Base-by-base conservation (phyloP, 1,139 yeast species). In the Diutina rugosa region DNA sequence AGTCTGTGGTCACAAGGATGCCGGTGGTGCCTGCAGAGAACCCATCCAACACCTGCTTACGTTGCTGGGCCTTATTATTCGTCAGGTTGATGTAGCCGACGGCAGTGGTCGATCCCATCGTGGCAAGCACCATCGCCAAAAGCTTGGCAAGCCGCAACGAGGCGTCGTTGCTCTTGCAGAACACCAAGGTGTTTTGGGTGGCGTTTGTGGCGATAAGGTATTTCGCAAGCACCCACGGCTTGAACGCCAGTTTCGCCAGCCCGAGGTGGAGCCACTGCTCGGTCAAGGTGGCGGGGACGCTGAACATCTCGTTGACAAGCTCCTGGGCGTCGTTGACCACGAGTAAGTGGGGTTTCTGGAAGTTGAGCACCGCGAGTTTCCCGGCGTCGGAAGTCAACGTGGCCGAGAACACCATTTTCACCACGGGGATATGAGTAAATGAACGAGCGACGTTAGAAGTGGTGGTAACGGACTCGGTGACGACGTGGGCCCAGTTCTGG, bases 301-400 rank as follows among this genome's bases (percentile, higher is more conserved):
- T 72, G 62, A 78, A 81, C 61, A 80, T 69, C 59, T 83, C 87
- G 58, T 74, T 74, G 32, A 76, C 79, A 60, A 79, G 68, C 48
- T 71, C 69, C 55, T 76, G 73, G 47, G 77, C 73, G 55, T 84
- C 79, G 62, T 85, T 89, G 58, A 89, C 84, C 57, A 91, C 81
- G 54, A 88, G 78, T 55, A 95, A 70, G 63, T 85, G 78, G 7
- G 97, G 96, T 55, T 77, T 76, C 57, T 76, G 72, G 61, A 95
- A 80, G 57, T 85, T 80, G 60, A 93, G 74, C 54, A 81, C 79
- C 9, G 93, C 78, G 56, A 95, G 73, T 65, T 88, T 88, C 45
- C 95, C 96, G 0, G 97, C 90, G 68, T 91, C 96, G 1, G 97
- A 85, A 3, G 97, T 90, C 58, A 95, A 77, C 0, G 99, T 93